A percentile compares a stretch with the other conserved stretches of the same genome.
Conservation (phyloP, 2,329 filamentous ascomycete species). For the Geosmithia morbida region DNA sequence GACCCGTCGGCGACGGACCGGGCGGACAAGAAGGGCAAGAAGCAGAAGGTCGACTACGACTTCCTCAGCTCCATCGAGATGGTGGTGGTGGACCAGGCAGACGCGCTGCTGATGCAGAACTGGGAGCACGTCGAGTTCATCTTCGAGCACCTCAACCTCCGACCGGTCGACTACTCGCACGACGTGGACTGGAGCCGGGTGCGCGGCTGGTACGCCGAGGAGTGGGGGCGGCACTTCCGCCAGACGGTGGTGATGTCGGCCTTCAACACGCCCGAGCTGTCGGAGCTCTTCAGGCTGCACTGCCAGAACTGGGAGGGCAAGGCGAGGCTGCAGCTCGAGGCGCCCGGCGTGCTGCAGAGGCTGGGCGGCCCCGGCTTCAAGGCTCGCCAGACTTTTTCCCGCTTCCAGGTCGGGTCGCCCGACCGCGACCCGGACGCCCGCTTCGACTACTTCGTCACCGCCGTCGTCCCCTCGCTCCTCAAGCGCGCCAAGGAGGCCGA, state of each 20-base stretch:
- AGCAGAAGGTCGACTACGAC: conserved; percentile 54
- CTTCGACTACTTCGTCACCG: conserved; percentile 81
- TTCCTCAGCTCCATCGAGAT: conserved; percentile 91
- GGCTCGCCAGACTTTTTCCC: conserved; percentile 77
- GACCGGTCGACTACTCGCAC: conserved; percentile 69
- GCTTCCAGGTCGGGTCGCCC: conserved; percentile 60
- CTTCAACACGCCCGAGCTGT: conserved; percentile 80
- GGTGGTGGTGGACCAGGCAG: conserved; percentile 79
- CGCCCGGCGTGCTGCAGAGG: conserved; percentile 59
- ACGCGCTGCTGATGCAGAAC: conserved; percentile 93
- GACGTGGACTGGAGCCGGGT: conserved; percentile 90
- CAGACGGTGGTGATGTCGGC: conserved; percentile 74
- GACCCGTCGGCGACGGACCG: conserved; percentile 13
- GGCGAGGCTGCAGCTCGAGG: conserved; percentile 55
- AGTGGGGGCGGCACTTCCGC: conserved; percentile 63
- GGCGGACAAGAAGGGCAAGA: conserved; percentile 19
- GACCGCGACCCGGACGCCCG: conserved; percentile 70
- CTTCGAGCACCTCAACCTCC: conserved; percentile 80
- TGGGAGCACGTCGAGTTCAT: conserved; percentile 94
- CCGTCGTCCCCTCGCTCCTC: conserved; percentile 61
- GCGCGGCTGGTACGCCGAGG: conserved; percentile 84
- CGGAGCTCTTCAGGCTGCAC: conserved; percentile 59
- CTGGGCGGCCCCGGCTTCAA: conserved; percentile 33
- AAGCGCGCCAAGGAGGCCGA: conserved; percentile 47
- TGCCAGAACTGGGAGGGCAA: conserved; percentile 75